A percentile compares a stretch with the other conserved stretches of the same genome.
phyloP scores from a whole-genome alignment of 192 early-diverging fungal genomes.

The Linnemannia zychae region DNA sequence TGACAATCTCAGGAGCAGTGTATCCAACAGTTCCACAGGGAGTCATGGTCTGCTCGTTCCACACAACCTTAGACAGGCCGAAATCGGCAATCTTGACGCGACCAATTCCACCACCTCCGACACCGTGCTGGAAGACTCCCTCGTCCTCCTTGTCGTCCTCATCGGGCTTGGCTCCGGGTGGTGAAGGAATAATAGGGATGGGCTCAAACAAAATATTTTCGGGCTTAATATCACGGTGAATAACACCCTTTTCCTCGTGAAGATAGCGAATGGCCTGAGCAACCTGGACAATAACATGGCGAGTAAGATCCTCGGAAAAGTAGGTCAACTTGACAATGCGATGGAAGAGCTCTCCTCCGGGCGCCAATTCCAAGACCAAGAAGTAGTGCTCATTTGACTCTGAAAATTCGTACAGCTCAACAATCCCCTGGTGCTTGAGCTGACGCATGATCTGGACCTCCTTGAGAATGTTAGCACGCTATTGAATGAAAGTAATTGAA shows the following conservation, averaged over 20 bases:
- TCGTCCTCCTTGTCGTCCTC: conserved; percentile 82
- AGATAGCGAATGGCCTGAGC: conserved; percentile 87
- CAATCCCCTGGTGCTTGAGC: conserved; percentile 82
- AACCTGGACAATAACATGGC: conserved; percentile 90
- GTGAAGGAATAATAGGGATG: conserved; percentile 72
- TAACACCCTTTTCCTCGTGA: conserved; percentile 85
- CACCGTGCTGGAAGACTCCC: conserved; percentile 76
- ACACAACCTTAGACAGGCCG: conserved; percentile 89
- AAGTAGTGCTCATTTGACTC: conserved; percentile 84
- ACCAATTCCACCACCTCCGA: conserved; percentile 89
- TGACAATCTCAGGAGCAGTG: conserved; percentile 93
- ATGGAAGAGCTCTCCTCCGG: conserved; percentile 94
- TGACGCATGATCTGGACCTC: conserved; percentile 90
- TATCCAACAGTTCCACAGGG: conserved; percentile 95
- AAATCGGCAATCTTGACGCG: conserved; percentile 91
- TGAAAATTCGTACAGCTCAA: conserved; percentile 81
- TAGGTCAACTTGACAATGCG: conserved; percentile 86
- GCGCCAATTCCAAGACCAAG: conserved; percentile 83
- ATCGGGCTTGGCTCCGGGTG: conserved; percentile 58
- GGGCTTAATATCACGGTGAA: conserved; percentile 94
- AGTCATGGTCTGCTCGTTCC: conserved; percentile 86
- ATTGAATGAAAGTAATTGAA: conserved; percentile 9
- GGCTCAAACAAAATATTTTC: conserved; percentile 90
- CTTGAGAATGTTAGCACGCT: conserved; percentile 87
- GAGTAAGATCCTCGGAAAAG: conserved; percentile 81